Conservation (phyloP, 352 stramenopile genomes). For the Phytophthora sp. region DNA sequence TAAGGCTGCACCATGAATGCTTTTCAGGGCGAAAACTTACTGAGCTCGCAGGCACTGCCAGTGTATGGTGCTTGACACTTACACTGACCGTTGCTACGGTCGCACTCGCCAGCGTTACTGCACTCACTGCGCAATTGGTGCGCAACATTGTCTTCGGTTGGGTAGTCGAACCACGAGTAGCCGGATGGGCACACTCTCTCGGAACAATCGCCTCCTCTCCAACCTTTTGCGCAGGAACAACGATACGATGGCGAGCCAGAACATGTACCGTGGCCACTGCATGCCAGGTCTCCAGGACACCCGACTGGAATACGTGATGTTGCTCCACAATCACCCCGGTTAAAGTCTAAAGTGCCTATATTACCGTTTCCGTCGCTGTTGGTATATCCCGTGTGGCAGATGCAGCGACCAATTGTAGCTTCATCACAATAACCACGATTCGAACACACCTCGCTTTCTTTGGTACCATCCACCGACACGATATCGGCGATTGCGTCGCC, state of each 20-base stretch:
- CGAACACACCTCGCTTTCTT: conserved; percentile 74
- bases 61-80: conserved; percentile 77
- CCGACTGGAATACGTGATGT: conserved; percentile 60
- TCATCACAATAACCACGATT: conserved; percentile 71
- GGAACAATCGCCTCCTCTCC: conserved; percentile 78
- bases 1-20: not conserved
- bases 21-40: conserved; percentile 34
- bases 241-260: conserved; percentile 53
- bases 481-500: conserved; percentile 11
- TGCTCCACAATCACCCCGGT: conserved; percentile 70
- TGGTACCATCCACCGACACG: conserved; percentile 59
- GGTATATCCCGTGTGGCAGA: conserved; percentile 67
- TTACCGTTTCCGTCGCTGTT: conserved; percentile 70
- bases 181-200: conserved; percentile 65
- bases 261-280: conserved; percentile 82
- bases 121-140: conserved; percentile 64
- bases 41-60: conserved; percentile 68
- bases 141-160: conserved; percentile 52
- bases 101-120: conserved; percentile 66
- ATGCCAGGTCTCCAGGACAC: conserved; percentile 72
- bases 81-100: conserved; percentile 71
- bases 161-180: conserved; percentile 74
- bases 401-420: conserved; percentile 58
- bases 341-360: conserved; percentile 48
- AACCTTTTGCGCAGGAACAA: conserved; percentile 77